Evolutionary conservation across 305 asterid genomes (phyloP), one percentile per base, ranked within the genome.

Genomic region (Nicotiana rustica): DNA sequence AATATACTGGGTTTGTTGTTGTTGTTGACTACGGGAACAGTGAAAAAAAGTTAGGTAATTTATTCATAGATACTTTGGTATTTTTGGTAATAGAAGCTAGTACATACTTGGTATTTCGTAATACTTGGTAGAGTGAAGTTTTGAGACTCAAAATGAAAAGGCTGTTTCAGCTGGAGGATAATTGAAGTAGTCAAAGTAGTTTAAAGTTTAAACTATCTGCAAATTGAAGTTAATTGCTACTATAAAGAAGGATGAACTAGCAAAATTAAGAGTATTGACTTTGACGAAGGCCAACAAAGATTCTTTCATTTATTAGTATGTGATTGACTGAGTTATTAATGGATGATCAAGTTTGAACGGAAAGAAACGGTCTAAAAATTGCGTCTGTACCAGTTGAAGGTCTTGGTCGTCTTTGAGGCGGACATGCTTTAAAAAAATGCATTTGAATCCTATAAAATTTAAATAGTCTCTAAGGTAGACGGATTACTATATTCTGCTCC

Each of bases 331-430:
- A 49, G 64, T 75, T 6, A 25, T 75, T 49, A 75, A 49, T 52
- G 65, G 79, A 75, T 75, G 19, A 75, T 75, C 44, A 49, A 75
- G 0, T 25, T 75, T 75, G 79, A 75, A 52, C 52, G 25, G 8
- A 29, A 75, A 15, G 65, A 75, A 75, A 75, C 47, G 61, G 65
- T 75, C 80, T 75, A 52, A 29, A 75, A 14, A 47, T 52, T 75
- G 64, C 15, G 29, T 7, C 65, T 52, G 10, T 52, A 29, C 29
- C 55, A 38, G 6, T 36, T 1, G 18, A 52, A 36, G 64, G 64
- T 59, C 64, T 55, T 59, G 64, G 64, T n/a, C 21, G 64, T 59
- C 21, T 59, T n/a, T 55, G 19, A 56, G 61, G 61, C n/a, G 19
- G n/a, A 5, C 35, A 36, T 36, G 44, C 8, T 36, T 5, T 5